A percentile compares a stretch with the other conserved stretches of the same genome.
phyloP scores from a whole-genome alignment of 345 rosid genomes.

The Clarkia xantiana region DNA sequence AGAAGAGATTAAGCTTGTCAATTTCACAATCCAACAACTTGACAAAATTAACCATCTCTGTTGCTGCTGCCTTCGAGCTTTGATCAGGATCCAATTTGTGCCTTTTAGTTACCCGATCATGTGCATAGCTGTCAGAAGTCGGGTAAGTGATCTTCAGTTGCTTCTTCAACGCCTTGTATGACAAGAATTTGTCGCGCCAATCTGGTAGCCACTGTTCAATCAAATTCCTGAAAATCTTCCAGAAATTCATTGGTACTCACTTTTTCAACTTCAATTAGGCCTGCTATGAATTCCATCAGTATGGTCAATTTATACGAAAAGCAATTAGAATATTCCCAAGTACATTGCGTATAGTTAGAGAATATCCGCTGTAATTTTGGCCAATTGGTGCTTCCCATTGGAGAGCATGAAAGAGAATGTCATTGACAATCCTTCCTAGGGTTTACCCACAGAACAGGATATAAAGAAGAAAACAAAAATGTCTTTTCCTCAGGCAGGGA shows the following conservation, averaged over 20 bases:
- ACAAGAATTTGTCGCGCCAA: conserved; percentile 47
- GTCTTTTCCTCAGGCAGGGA: no score
- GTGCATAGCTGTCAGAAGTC: neutral
- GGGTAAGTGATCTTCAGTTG: conserved; percentile 27
- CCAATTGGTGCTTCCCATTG: neutral
- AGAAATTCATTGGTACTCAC: conserved; percentile 34
- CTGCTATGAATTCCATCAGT: neutral
- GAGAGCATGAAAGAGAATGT: no score
- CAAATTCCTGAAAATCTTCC: conserved; percentile 39
- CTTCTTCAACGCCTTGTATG: conserved; percentile 60
- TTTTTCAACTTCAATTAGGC: neutral
- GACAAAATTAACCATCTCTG: conserved; percentile 29
- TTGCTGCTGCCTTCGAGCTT: conserved; percentile 7
- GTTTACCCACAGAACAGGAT: no score
- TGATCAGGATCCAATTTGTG: conserved; percentile 1
- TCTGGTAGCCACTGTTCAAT: conserved; percentile 47
- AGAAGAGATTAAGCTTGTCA: conserved; percentile 41
- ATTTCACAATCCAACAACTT: conserved; percentile 39
- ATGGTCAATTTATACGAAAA: neutral
- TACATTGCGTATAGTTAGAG: conserved; percentile 9
- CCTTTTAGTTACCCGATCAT: conserved; percentile 2
- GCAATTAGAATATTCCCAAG: neutral
- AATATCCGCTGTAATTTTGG: neutral
- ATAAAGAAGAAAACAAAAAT: no score
- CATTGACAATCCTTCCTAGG: no score